A percentile compares a stretch with the other conserved stretches of the same genome.
Evolutionary conservation across 768 basidiomycete species (phyloP).

Genomic region (Coprinellus aureogranulatus): DNA sequence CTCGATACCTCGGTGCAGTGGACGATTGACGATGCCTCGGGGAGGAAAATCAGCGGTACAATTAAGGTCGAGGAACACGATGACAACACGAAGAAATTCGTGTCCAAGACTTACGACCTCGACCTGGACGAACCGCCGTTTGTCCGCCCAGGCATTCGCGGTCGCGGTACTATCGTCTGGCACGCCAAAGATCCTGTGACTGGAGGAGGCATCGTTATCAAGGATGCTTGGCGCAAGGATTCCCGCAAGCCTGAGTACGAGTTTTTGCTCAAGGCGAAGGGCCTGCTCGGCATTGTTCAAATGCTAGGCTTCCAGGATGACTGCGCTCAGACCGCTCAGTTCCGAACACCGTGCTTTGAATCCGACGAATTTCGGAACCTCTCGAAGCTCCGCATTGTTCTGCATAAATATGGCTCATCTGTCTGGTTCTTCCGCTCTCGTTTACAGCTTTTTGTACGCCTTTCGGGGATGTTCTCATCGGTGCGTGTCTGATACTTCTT

Average conservation of each 20-base stretch:
- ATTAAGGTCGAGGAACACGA: neutral
- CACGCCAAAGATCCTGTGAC: neutral
- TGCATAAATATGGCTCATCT: neutral
- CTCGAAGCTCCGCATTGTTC: neutral
- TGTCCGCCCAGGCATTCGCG: constrained; percentile 13
- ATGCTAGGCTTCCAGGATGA: too few species aligned
- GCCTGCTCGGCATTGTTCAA: too few species aligned
- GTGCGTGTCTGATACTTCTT: neutral
- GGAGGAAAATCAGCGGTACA: constrained; percentile 2
- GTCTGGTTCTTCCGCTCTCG: neutral
- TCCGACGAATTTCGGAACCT: neutral
- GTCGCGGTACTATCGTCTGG: constrained; percentile 24
- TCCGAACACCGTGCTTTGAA: too few species aligned
- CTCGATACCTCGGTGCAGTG: constrained; percentile 22
- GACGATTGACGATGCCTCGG: neutral
- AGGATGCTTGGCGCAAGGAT: constrained; percentile 21
- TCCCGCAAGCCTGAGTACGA: neutral
- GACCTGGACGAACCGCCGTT: constrained; percentile 6
- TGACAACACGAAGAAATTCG: too few species aligned
- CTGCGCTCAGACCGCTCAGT: too few species aligned
- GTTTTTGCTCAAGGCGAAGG: constrained; percentile 8
- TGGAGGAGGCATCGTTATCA: constrained; percentile 12
- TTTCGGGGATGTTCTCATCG: neutral
- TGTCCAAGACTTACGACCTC: neutral
- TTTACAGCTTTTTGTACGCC: neutral